Evolutionary conservation across 306 rosid species (phyloP).

Genomic region (Trifolium repens): DNA sequence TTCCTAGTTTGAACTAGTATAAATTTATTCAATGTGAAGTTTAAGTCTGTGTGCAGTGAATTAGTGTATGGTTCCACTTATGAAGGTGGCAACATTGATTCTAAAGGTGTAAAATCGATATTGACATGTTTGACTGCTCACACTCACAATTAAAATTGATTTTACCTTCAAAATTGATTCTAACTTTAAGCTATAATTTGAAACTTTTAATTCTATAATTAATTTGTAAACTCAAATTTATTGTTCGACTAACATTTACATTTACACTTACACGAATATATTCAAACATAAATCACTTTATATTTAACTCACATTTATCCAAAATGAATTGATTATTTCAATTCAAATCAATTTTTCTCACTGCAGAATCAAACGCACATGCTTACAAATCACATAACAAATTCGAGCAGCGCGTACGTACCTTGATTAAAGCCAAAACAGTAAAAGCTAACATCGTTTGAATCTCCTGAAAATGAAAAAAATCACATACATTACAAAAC

Average conservation of each 20-base stretch:
- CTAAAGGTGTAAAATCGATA: too few relatives aligned
- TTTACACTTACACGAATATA: too few relatives aligned
- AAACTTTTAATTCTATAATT: too few relatives aligned
- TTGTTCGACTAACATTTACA: too few relatives aligned
- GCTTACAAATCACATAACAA: neutral
- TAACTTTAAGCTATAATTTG: too few relatives aligned
- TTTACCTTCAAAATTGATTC: too few relatives aligned
- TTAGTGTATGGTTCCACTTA: neutral
- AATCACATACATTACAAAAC: neutral
- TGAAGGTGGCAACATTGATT: neutral
- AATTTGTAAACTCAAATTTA: too few relatives aligned
- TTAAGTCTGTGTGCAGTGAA: neutral
- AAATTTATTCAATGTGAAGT: neutral
- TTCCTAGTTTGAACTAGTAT: neutral
- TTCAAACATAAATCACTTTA: too few relatives aligned
- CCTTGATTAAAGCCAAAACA: constrained; percentile 70
- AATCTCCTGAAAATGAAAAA: constrained; percentile 60
- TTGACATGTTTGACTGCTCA: neutral
- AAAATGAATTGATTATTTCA: too few relatives aligned
- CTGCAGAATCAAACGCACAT: neutral
- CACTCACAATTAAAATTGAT: neutral
- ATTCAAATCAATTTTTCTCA: too few relatives aligned
- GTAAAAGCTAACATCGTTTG: constrained; percentile 69
- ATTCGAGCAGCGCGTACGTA: constrained; percentile 24
- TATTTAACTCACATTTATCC: too few relatives aligned